Conservation (phyloP, 768 basidiomycete species). For the Leucocoprinus birnbaumii region DNA sequence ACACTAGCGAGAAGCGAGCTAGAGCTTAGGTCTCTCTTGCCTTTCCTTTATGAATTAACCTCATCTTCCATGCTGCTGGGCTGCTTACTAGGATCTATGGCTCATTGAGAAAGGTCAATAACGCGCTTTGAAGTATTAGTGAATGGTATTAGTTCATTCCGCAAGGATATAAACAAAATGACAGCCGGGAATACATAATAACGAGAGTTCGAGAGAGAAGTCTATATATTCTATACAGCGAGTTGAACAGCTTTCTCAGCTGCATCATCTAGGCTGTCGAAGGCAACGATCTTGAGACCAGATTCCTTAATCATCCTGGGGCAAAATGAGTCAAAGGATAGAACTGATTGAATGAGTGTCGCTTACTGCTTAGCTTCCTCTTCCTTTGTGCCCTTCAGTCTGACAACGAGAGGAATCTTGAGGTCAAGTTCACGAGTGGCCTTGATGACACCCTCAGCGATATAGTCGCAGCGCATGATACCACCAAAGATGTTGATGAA, state of each 20-base stretch:
- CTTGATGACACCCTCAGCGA: constrained; percentile 97
- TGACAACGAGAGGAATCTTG: constrained; percentile 85
- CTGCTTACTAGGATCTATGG: too few relatives aligned
- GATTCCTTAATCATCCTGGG: constrained; percentile 89
- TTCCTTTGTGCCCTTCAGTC: constrained; percentile 97
- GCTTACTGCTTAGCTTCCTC: constrained; percentile 90
- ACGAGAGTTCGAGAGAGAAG: constrained; percentile 11
- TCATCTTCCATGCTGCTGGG: too few relatives aligned
- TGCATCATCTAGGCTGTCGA: constrained; percentile 91
- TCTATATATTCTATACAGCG: constrained; percentile 40
- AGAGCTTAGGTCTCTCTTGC: too few relatives aligned
- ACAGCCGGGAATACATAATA: not conserved
- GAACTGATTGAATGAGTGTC: not conserved
- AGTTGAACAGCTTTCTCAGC: constrained; percentile 77
- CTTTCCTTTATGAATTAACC: too few relatives aligned
- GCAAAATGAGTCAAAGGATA: constrained; percentile 9
- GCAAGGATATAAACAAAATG: not conserved
- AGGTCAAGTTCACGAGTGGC: constrained; percentile 90
- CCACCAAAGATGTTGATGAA: constrained; percentile 98
- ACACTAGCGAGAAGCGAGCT: too few relatives aligned
- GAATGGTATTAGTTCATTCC: constrained; percentile 9
- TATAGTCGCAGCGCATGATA: constrained; percentile 99
- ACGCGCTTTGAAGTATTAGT: constrained; percentile 18
- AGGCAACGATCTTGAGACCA: constrained; percentile 90
- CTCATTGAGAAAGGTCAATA: too few relatives aligned